Base-by-base conservation (phyloP, 2,329 filamentous ascomycete species). In the Paracoccidioides lutzii region DNA sequence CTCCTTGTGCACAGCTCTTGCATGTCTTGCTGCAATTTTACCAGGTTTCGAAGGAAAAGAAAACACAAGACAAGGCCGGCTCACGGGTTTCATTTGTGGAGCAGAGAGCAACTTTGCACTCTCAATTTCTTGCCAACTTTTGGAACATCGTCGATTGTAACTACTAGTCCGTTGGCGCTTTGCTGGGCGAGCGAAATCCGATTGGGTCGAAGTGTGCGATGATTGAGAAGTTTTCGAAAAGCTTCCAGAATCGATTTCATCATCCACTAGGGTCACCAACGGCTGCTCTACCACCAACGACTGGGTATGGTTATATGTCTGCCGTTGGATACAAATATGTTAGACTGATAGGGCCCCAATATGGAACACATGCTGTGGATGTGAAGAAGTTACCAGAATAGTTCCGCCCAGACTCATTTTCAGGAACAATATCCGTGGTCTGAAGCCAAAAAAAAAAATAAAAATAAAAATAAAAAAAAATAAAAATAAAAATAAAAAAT, bases 91-190 rank as follows among this genome's bases (percentile, higher is more conserved):
- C 22, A 37, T 49, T n/a, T 33, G 14, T 6, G 46, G 37, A 37
- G 33, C 14, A 42, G 49, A 9, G 4, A 15, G 32, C 32, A 41
- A 7, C 30, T 33, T 12, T 9, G 38, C 9, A 32, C 12, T 30
- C 22, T 37, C 37, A 12, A 4, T 32, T 41, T 30, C 49, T 9
- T 10, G 12, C 38, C n/a, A 40, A n/a, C 6, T 42, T 14, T 22
- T n/a, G 32, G 49, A 52, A 7, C 2, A 15, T 4, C n/a, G 35
- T 28, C 12, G 15, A 41, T 42, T 52, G 38, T 40, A 52, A 14
- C 22, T 52, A 52, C 41, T 52, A 30, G 22, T 52, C 15, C 49
- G 37, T 52, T n/a, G 49, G 14, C 49, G 49, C 28, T 52, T 42
- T 32, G 49, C 9, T 40, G 12, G 10, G 37, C 10, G 49, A n/a